Evolutionary conservation across 1,284 basidiomycete species (phyloP), one percentile per base, ranked within the genome.

Genomic region (Porogramme epimiltina): DNA sequence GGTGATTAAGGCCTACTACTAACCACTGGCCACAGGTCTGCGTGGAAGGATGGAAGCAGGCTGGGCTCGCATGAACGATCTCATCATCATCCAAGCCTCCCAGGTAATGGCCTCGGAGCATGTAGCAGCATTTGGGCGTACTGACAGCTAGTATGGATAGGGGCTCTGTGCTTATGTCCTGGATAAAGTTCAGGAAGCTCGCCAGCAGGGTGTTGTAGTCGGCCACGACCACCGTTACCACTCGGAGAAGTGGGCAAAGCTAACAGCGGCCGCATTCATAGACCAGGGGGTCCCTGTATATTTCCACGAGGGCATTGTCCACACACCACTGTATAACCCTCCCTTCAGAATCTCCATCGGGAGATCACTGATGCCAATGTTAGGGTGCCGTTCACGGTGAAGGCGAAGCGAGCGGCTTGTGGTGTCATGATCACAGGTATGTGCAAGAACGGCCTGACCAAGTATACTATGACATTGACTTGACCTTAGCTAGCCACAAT

Each of bases 351-450:
- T 10, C 8, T 19, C n/a, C 2, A 16, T 34, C 16, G 22, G 47
- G 26, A n/a, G 19, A n/a, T n/a, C n/a, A n/a, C 10, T 45, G n/a
- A 31, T 36, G 25, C 26, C 2, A 38, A 13, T 16, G 34, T 37
- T 52, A 89, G 87, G 64, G 87, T 93, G 6, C 92, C 92, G 0
- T 93, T 92, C 66, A 80, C 81, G 28, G 79, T 93, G 15, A 84
- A 82, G 60, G 73, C 68, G 44, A 64, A 91, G 36, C 72, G 73
- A 18, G 89, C 91, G 6, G 85, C 86, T 3, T 88, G 87, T 51
- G 91, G 92, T 23, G 82, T 94, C 3, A 94, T 94, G 92, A 88
- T 94, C 48, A 94, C 92, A 56, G 87, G 88, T 86, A 47, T 22
- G 69, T 58, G 9, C 24, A 16, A 22, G 5, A 38, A 25, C 24